A percentile compares a stretch with the other conserved stretches of the same genome.
phyloP scores from a whole-genome alignment of 306 rosid genomes.

The Trichosanthes cucumerina region DNA sequence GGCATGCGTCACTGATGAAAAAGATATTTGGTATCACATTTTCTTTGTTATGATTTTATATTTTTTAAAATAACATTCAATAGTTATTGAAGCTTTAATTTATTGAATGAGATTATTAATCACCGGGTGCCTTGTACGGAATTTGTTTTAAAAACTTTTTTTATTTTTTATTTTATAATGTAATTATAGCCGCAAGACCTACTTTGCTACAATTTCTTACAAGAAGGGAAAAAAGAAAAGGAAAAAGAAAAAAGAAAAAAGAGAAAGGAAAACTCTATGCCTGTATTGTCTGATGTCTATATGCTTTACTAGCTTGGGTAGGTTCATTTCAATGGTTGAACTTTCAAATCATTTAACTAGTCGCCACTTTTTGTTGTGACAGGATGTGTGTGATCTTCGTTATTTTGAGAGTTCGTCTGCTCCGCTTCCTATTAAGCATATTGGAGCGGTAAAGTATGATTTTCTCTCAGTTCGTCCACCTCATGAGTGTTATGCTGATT shows the following conservation, averaged over 20 bases:
- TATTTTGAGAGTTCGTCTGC: slow-evolving; percentile 73
- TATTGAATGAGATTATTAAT: neutral
- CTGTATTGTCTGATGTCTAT: neutral
- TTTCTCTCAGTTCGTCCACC: neutral
- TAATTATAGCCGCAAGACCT: neutral
- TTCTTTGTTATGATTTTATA: no score
- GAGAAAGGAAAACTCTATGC: neutral
- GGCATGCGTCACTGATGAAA: neutral
- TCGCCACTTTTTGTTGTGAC: slow-evolving; percentile 22
- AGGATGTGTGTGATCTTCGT: slow-evolving; percentile 62
- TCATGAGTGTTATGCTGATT: neutral
- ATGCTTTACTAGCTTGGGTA: neutral
- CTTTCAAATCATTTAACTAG: neutral
- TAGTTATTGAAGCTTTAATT: neutral
- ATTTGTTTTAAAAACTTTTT: neutral
- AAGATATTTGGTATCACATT: neutral
- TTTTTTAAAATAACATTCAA: neutral
- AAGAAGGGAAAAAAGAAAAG: neutral
- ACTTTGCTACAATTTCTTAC: neutral
- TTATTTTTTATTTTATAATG: no score
- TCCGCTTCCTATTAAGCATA: slow-evolving; percentile 75
- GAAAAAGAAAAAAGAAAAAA: neutral
- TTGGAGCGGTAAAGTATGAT: slow-evolving; percentile 80
- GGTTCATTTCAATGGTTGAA: neutral
- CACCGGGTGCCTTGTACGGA: neutral